Evolutionary conservation across 1,284 basidiomycete species (phyloP), one percentile per base, ranked within the genome.

Genomic region (Schizophyllum amplum): DNA sequence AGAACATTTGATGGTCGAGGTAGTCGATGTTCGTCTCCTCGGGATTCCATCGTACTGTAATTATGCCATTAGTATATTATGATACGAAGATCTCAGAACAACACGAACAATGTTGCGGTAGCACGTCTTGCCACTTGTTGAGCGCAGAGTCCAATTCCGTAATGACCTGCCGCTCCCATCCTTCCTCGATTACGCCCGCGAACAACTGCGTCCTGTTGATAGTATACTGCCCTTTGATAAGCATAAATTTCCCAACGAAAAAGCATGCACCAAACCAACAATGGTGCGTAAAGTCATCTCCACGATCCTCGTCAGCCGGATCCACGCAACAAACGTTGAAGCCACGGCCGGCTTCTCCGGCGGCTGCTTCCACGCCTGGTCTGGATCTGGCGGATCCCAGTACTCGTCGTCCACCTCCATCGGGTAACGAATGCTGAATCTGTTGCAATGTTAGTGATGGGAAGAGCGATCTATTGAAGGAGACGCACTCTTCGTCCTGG

Each of bases 351-450:
- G 47, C 60, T 54, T 24, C 71, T 65, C 23, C 64, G 67, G 15
- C 26, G 60, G 60, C 42, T 61, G 60, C 26, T 58, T 54, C 54
- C 59, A 61, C 4, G 54, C 52, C 26, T 17, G 11, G 1, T n/a
- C 22, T 9, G 58, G 56, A 24, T 68, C 66, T 1, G 69, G 65
- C 59, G 47, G 55, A 51, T 57, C 71, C 76, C 76, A 80, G 58
- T 72, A 78, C 55, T 79, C 79, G 62, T 83, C 81, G 56, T 80
- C 75, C 6, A 80, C 73, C 33, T 76, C 75, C 15, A 77, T 64
- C 0, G 80, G 80, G n/a, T 49, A 49, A 54, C n/a, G n/a, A n/a
- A n/a, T n/a, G n/a, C n/a, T n/a, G n/a, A n/a, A n/a, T n/a, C n/a
- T n/a, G n/a, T n/a, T n/a, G n/a, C n/a, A n/a, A n/a, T n/a, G n/a